Evolutionary conservation across 2,329 filamentous ascomycete species (phyloP), one percentile per base, ranked within the genome.

Genomic region (Metarhizium rileyi): DNA sequence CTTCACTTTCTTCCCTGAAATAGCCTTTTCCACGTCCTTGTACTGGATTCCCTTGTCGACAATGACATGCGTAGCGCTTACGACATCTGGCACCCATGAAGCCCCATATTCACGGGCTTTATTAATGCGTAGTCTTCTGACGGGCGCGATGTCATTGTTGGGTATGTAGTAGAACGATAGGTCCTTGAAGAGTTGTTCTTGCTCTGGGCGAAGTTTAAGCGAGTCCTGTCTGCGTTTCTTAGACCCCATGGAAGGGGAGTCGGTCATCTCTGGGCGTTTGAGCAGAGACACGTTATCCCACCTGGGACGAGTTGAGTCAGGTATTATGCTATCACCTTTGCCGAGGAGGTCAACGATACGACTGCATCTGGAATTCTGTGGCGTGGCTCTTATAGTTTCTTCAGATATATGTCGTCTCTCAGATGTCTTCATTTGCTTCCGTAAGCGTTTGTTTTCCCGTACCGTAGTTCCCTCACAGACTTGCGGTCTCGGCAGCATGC

Each of bases 161-260:
- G 90, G 91, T 5, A 95, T 80, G 63, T 93, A 95, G 66, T 81
- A 87, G 55, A 89, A 84, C 0, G 68, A 63, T n/a, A 86, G 64
- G 0, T 68, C 75, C 42, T 69, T 74, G 61, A 90, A 83, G 5
- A 87, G 73, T 55, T 77, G 74, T 50, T 77, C 66, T 1, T 65
- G 61, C 52, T 80, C 74, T 0, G 79, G 74, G 1, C 77, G 68
- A 20, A 72, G 53, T 46, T 72, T 73, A 22, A 74, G 51, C 2
- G 60, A 52, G 40, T 70, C 59, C 48, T 68, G 63, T 60, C 79
- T 81, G 38, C 73, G 68, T 57, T 78, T 50, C 44, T 7, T 77
- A 42, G 62, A 59, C 23, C 52, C 56, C 8, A 58, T 14, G 8
- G 12, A 25, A 23, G 38, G 62, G 16, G 61, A 61, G 8, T 58